Evolutionary conservation across 257 asterid genomes (phyloP).

Genomic region (Nicotiana otophora): DNA sequence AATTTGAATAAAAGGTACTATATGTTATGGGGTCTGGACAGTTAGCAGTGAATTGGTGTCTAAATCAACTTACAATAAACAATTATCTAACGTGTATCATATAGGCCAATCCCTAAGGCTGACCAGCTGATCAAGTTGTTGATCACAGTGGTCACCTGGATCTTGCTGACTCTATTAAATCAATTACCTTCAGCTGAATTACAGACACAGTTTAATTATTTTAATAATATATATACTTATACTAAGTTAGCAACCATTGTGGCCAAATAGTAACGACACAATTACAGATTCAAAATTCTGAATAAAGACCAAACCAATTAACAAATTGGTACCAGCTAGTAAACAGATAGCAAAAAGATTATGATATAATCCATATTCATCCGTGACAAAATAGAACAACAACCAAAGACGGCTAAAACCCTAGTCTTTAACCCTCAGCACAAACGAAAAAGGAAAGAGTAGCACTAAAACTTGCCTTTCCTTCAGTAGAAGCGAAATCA

Average conservation of each 20-base stretch:
- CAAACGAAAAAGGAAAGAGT: background rate
- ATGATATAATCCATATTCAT: too few species aligned
- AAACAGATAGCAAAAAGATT: background rate
- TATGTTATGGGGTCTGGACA: background rate
- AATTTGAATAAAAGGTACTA: background rate
- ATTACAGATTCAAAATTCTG: background rate
- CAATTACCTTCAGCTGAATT: too few species aligned
- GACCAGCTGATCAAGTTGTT: too few species aligned
- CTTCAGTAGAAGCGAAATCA: conserved; percentile 83
- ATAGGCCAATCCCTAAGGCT: too few species aligned
- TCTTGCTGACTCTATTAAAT: too few species aligned
- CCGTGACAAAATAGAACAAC: background rate
- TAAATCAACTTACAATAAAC: too few species aligned
- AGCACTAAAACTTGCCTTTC: conserved; percentile 46
- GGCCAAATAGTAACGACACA: background rate
- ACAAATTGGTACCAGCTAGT: background rate
- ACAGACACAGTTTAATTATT: too few species aligned
- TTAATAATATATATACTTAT: too few species aligned
- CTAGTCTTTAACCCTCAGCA: background rate
- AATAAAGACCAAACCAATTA: background rate
- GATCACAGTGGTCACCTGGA: too few species aligned
- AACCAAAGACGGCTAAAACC: background rate
- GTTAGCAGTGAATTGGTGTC: background rate
- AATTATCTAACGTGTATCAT: too few species aligned
- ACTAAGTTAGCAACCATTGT: background rate